Evolutionary conservation across 345 rosid species (phyloP), one percentile per base, ranked within the genome.

Genomic region (Heritiera fomes): DNA sequence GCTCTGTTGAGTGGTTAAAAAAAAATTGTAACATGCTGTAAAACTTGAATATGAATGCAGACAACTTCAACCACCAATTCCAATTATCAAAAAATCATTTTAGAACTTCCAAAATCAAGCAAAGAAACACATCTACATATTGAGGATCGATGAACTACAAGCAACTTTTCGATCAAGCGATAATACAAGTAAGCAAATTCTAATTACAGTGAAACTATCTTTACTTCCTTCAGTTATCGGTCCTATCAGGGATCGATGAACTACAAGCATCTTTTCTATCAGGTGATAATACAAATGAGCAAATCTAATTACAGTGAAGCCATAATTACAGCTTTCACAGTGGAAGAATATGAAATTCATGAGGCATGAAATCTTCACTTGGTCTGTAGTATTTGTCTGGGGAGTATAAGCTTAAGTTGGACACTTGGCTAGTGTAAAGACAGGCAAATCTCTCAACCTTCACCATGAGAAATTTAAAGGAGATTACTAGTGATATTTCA

Each of bases 371-470:
- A 83, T 94, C 99, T 88, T 94, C 98, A 53, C 93, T 85, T 15
- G 97, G 99, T 80, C 95, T 86, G 84, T 96, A 96, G 81, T 94
- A 94, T 81, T 92, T 96, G 85, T 96, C 91, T 0, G 98, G 97
- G 0, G 99, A 96, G 81, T 96, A 94, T 79, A 93, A 83, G 81
- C 97, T 85, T 70, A 96, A 76, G 90, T 96, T 96, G 50, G 98
- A 92, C 38, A 96, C 96, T 82, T 92, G 94, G 85, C 99, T 91
- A 2, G 98, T 91, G 81, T 94, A 96, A 30, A 96, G 95, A 86
- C 99, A 96, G 2, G 98, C 99, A 74, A 94, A 96, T 90, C 99
- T 96, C 87, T 96, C 99, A 38, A 96, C 99, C 99, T 95, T 88
- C 70, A 78, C 58, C 34, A n/a, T 5, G 17, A 7, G 10, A 41